A percentile compares a stretch with the other conserved stretches of the same genome.
phyloP scores from a whole-genome alignment of 371 early-diverging fungal species.

The Coemansia sp. region DNA sequence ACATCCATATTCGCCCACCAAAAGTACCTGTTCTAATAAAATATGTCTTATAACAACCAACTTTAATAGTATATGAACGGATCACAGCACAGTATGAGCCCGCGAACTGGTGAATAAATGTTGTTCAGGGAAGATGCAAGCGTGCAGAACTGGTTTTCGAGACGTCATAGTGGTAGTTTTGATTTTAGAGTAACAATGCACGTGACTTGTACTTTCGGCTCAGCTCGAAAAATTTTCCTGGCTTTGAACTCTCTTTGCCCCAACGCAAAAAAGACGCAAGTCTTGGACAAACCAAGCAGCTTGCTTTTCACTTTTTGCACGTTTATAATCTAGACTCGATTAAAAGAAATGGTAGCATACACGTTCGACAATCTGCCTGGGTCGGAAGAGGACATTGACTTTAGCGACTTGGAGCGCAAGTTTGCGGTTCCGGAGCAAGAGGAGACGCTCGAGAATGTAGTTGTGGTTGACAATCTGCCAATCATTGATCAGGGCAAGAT shows the following conservation, averaged over 20 bases:
- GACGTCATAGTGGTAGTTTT: neutral
- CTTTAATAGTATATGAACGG: too few relatives aligned
- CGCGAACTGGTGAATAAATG: too few relatives aligned
- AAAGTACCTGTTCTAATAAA: too few relatives aligned
- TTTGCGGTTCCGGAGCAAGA: slow-evolving; percentile 60
- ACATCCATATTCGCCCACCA: too few relatives aligned
- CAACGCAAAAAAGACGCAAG: neutral
- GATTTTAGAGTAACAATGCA: neutral
- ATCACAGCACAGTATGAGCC: too few relatives aligned
- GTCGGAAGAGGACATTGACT: slow-evolving; percentile 68
- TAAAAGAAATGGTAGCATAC: slow-evolving; percentile 29
- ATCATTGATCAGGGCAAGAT: slow-evolving; percentile 84
- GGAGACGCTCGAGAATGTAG: slow-evolving; percentile 78
- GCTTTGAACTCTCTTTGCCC: neutral
- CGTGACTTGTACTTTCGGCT: neutral
- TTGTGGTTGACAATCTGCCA: slow-evolving; percentile 92
- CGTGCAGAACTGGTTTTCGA: too few relatives aligned
- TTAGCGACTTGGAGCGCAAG: slow-evolving; percentile 82
- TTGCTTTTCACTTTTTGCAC: too few relatives aligned
- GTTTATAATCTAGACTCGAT: too few relatives aligned
- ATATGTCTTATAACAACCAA: too few relatives aligned
- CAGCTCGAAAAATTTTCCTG: neutral
- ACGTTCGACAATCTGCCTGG: slow-evolving; percentile 49
- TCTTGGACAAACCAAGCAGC: too few relatives aligned
- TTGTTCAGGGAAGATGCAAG: too few relatives aligned